Evolutionary conservation across 805 yeast genomes (phyloP), one percentile per base, ranked within the genome.

Genomic region (Ogataea trehalophila): DNA sequence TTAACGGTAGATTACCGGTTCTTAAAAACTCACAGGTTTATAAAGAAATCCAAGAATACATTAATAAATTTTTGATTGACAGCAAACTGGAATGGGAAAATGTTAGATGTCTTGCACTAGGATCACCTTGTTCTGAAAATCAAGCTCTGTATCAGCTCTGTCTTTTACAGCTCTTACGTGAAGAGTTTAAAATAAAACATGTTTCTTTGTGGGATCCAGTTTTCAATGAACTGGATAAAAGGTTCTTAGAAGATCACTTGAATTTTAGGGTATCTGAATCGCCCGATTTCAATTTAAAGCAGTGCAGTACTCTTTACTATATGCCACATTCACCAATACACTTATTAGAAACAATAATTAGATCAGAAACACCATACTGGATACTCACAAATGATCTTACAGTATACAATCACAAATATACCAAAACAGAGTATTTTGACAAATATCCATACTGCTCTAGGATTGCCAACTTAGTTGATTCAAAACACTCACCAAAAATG

Each of bases 281-380:
- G 6, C 37, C 36, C 18, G 46, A 26, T 26, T 26, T 41, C 2
- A 31, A 22, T 4, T 29, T 41, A 3, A 5, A 18, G 1, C 41
- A 41, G 1, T 15, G 34, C 15, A 14, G n/a, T 2, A 36, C 44
- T 7, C 44, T 67, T 16, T 66, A 58, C 37, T 68, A 52, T 45
- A 56, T 67, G 62, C 71, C 72, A 0, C 72, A 68, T 54, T 51
- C 59, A 11, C 71, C 71, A 2, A 59, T 66, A 5, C 48, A 47
- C 6, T 48, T 59, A 2, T 26, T 68, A n/a, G 71, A 68, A 39
- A 15, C 36, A 1, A 46, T 66, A 4, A 22, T 68, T 1, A 17
- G 37, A 1, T 18, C 14, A 1, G 52, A 47, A 6, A 43, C 57
- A 14, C 71, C 71, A 1, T 13, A n/a, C 2, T 51, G 48, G 47